Evolutionary conservation across 805 yeast species (phyloP), one percentile per base, ranked within the genome.

Genomic region (Kodamaea restingae): DNA sequence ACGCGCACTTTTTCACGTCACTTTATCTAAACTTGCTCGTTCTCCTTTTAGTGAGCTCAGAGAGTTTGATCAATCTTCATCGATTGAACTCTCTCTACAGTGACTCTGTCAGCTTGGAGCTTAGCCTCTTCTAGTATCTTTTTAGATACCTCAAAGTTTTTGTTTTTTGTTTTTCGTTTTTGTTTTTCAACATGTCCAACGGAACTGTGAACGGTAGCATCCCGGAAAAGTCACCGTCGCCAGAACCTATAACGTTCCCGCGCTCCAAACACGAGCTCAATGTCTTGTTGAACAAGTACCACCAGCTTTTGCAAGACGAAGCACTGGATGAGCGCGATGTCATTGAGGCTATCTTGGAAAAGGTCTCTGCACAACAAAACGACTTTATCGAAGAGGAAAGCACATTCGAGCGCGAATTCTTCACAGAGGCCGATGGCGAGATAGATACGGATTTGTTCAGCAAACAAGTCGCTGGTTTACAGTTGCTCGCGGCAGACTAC

Each of bases 381-480:
- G 47, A 40, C 20, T 58, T 48, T 41, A 36, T 39, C 26, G 35
- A 46, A 7, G 54, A 58, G 31, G 54, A 60, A 25, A 49, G 51
- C 14, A 46, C 47, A 7, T 47, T 60, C 32, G 46, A 43, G 27
- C 35, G 39, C 17, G 58, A 52, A 8, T 42, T 63, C 17, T 15
- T 41, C 43, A 18, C 30, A 41, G 6, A 41, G 36, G 41, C 37
- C 44, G 44, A 52, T 4, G 67, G 24, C 22, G 15, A 41, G 4
- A 38, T 77, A 28, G 77, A 80, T 48, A 46, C 61, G 4, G 68
- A 61, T 2, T 50, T 79, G 11, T 60, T 85, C 36, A 61, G 69
- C 32, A 71, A 75, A 42, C 95, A 85, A 55, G 55, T 85, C 15
- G 58, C 76, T 12, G 82, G 81, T 0, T 69, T 84, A 37, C 85